phyloP scores from a whole-genome alignment of 2,329 filamentous ascomycete genomes.

The Aschersonia sp. region DNA sequence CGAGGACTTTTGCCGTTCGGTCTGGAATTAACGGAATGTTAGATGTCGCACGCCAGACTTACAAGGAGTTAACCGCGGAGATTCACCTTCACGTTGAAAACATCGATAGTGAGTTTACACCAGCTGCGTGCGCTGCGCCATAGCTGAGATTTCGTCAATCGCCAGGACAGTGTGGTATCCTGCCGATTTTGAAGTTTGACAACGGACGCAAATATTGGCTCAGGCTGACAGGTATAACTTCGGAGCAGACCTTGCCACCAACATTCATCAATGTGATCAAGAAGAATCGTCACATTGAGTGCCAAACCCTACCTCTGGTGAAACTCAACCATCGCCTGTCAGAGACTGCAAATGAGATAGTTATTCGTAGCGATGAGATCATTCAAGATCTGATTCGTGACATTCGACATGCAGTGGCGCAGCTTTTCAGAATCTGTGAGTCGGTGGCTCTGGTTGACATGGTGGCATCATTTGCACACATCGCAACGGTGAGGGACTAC shows the following conservation, averaged over 20 bases:
- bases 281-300: slow-evolving; percentile 67
- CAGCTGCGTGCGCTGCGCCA: background rate
- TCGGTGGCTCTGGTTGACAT: slow-evolving; percentile 79
- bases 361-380: slow-evolving; percentile 66
- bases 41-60: slow-evolving; percentile 77
- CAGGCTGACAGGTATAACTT: slow-evolving; percentile 48
- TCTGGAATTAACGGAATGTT: slow-evolving; percentile 73
- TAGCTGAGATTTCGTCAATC: background rate
- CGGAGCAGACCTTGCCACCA: slow-evolving; percentile 43
- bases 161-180: slow-evolving; percentile 41
- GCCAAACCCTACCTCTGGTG: slow-evolving; percentile 70
- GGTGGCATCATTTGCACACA: slow-evolving; percentile 60
- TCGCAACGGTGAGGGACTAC: slow-evolving; percentile 47
- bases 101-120: slow-evolving; percentile 39
- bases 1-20: slow-evolving; percentile 80
- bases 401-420: slow-evolving; percentile 57
- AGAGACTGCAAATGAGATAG: slow-evolving; percentile 70
- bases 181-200: slow-evolving; percentile 60
- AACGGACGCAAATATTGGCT: slow-evolving; percentile 68
- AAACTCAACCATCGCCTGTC: slow-evolving; percentile 67
- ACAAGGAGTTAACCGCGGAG: slow-evolving; percentile 76
- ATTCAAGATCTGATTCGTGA: slow-evolving; percentile 56
- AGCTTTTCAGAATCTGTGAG: slow-evolving; percentile 74
- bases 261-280: slow-evolving; percentile 64
- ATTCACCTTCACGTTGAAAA: slow-evolving; percentile 55